These are phyloP conservation scores for Beauveria rudraprayagi DNA, from an alignment of 2,329 filamentous ascomycete genomes.

Conservation along the genomic window DNA sequence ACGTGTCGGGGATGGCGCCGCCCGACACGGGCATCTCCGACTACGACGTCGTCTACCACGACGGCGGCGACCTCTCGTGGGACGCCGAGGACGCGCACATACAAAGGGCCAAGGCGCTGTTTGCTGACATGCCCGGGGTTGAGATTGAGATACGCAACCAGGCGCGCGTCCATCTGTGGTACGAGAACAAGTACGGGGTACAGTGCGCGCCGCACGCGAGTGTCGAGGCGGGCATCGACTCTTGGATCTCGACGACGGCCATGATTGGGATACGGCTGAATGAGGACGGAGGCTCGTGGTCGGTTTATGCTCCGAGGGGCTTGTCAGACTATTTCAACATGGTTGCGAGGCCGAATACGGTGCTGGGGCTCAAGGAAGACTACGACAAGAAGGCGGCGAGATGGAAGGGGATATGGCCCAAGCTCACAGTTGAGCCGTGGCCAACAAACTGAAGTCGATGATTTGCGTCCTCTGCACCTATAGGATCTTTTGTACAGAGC, in stretches of 20 bases:
- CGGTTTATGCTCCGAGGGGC: conserved; percentile 27
- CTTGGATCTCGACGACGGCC: conserved; percentile 28
- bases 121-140: conserved; percentile 19
- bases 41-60: conserved; percentile 30
- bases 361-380: conserved; percentile 18
- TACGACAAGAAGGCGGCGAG: conserved; percentile 25
- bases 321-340: conserved; percentile 28
- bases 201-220: conserved; percentile 23
- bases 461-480: too few species aligned
- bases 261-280: conserved; percentile 21
- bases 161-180: conserved; percentile 31
- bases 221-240: conserved; percentile 24
- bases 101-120: conserved; percentile 21
- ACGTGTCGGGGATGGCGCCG: conserved; percentile 19
- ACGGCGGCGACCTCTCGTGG: conserved; percentile 25
- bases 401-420: conserved; percentile 24
- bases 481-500: too few species aligned
- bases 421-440: conserved; percentile 22
- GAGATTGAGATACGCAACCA: conserved; percentile 32
- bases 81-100: conserved; percentile 29
- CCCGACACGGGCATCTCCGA: conserved; percentile 28
- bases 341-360: conserved; percentile 24
- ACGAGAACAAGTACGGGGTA: conserved; percentile 23
- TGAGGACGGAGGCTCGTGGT: conserved; percentile 20
- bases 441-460: neutral